phyloP scores from a whole-genome alignment of 2,329 filamentous ascomycete species.

The Lasiodiplodia sp. region DNA sequence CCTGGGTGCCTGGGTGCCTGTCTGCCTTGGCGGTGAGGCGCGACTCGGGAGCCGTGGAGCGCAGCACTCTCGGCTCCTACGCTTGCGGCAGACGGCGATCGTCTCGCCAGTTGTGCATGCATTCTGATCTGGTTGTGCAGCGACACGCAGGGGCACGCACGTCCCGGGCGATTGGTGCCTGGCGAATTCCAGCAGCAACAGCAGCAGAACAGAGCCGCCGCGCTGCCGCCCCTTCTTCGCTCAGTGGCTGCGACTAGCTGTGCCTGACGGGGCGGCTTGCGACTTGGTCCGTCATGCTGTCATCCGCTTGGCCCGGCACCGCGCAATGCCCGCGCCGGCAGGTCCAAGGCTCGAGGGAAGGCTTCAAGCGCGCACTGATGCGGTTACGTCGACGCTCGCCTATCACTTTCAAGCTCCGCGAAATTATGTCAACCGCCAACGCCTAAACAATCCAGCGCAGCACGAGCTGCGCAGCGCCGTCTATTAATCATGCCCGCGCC shows the following conservation, averaged over 20 bases:
- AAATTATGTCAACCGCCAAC: conserved; percentile 29
- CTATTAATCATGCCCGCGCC: conserved; percentile 29
- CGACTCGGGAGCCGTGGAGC: not conserved
- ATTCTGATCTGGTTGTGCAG: conserved; percentile 22
- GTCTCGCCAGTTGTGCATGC: conserved; percentile 10
- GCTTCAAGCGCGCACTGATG: conserved; percentile 20
- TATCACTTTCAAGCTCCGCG: conserved; percentile 29
- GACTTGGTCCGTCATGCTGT: conserved; percentile 19
- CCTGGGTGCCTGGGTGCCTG: conserved; percentile 3
- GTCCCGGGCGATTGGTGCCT: conserved; percentile 25
- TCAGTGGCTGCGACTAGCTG: conserved; percentile 18
- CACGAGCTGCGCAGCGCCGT: conserved; percentile 21
- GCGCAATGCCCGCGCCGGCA: not conserved
- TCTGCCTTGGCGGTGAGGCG: conserved; percentile 12
- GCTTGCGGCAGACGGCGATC: conserved; percentile 12
- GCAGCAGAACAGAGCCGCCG: conserved; percentile 18
- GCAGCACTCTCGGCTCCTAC: not conserved
- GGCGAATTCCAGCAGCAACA: conserved; percentile 17
- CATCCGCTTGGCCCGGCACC: conserved; percentile 16
- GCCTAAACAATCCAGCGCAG: conserved; percentile 24
- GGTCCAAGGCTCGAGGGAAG: conserved; percentile 7
- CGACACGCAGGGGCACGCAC: conserved; percentile 14
- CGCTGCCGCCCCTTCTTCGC: conserved; percentile 11
- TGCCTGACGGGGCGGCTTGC: conserved; percentile 12
- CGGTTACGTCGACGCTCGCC: conserved; percentile 29